Conservation (phyloP, 2,329 filamentous ascomycete species). For the Coniella lustricola region DNA sequence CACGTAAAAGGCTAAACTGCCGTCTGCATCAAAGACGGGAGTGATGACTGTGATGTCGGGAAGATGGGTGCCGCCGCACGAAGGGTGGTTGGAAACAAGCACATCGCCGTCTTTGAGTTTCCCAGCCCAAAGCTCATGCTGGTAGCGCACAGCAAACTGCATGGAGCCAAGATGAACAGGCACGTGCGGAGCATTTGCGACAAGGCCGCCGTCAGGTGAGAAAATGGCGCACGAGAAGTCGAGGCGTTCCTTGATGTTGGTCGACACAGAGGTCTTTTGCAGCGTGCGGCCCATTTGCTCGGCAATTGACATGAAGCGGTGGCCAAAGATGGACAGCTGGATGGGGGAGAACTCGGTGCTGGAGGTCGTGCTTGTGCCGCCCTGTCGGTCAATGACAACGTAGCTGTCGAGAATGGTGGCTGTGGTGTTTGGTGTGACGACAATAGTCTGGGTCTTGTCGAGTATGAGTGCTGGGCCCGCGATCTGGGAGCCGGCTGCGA, state of each 20-base stretch:
- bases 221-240: constrained; percentile 80
- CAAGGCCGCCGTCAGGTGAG: constrained; percentile 63
- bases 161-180: constrained; percentile 72
- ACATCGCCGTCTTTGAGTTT: constrained; percentile 29
- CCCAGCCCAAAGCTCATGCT: constrained; percentile 58
- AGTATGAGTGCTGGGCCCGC: constrained; percentile 61
- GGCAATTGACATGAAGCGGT: constrained; percentile 78
- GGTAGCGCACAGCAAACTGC: constrained; percentile 70
- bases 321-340: constrained; percentile 68
- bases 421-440: constrained; percentile 55
- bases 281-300: constrained; percentile 76
- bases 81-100: constrained; percentile 29
- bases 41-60: constrained; percentile 33
- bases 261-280: constrained; percentile 72
- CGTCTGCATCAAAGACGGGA: constrained; percentile 33
- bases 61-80: constrained; percentile 31
- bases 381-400: constrained; percentile 36
- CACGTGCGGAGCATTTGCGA: constrained; percentile 69
- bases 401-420: constrained; percentile 35
- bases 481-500: constrained; percentile 53
- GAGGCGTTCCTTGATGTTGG: constrained; percentile 73
- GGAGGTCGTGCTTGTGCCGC: constrained; percentile 39
- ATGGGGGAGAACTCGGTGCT: constrained; percentile 74
- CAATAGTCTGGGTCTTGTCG: constrained; percentile 64
- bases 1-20: constrained; percentile 36